Evolutionary conservation across 2,329 filamentous ascomycete species (phyloP), one percentile per base, ranked within the genome.

Genomic region (Ophiocordyceps sinensis): DNA sequence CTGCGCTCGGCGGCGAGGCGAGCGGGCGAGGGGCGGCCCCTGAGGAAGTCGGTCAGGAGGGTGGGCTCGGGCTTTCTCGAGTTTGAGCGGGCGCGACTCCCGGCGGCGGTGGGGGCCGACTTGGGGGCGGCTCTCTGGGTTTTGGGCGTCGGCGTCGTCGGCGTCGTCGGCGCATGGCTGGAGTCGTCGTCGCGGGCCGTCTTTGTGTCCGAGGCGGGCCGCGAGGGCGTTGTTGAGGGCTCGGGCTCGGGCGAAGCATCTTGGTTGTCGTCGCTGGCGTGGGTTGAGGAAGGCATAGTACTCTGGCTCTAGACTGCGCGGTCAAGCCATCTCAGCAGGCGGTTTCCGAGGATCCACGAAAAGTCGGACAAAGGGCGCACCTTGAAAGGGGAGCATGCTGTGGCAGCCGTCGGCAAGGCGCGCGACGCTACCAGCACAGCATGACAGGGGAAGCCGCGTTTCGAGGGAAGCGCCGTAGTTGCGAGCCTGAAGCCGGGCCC

Each of bases 11-110:
- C 72, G 1, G 69, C 66, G 14, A 73, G 45, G 26, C 76, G 68
- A n/a, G 70, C 68, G 3, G 74, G 66, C 10, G 73, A 69, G 2
- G 68, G 74, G 17, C 72, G 66, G 13, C 74, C 74, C 21, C 73
- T 60, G 32, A 78, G 61, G 52, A 78, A 78, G 54, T 78, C 74
- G 29, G 62, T 60, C 9, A 78, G 61, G 5, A 78, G 58, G 2
- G 68, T 75, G 6, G 61, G 57, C 41, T 63, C 57, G 6, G 51
- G 47, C 39, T 56, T 68, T 40, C 60, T 67, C 23, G 64, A 58
- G 37, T 57, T 57, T 19, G 63, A 53, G 37, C 60, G 57, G 15
- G 57, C 49, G 17, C 60, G 53, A 17, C 42, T 55, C 17, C 50
- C 45, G 9, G 53, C 57, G 28, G 59, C 57, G 31, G 59, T 60